Base-by-base conservation (phyloP, 2,329 filamentous ascomycete species). In the Colletotrichum chlorophyti region DNA sequence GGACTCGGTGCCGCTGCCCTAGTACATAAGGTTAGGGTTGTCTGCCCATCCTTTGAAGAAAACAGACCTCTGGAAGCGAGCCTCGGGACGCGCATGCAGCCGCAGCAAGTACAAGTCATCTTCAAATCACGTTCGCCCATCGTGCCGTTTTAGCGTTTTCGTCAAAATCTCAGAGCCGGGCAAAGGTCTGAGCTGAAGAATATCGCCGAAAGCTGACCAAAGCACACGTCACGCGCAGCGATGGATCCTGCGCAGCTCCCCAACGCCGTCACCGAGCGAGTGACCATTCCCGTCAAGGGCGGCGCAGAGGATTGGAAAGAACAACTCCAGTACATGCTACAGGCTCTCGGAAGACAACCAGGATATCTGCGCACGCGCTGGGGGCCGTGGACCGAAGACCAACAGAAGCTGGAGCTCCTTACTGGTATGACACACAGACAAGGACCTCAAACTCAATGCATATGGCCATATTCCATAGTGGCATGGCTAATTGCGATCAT, bases 271-370 rank as follows among this genome's bases (percentile, higher is more conserved):
- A 61, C 60, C 34, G 57, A 61, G 40, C 58, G 60, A n/a, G 42
- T 63, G 11, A 65, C 66, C 24, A 61, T 70, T 42, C 61, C 66
- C 21, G 64, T 66, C 24, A 61, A 60, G 21, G 64, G 65, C 12
- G 61, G 62, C 40, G 62, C 68, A n/a, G 64, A 66, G 21, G 57
- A 65, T 27, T 70, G 68, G 66, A 69, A 69, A 51, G 64, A 68
- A 15, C 48, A 58, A 11, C 61, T 69, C 47, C 68, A 68, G 50
- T 61, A 54, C 42, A 60, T 69, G 48, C 65, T 70, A n/a, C 60
- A 69, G 50, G 60, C 63, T 8, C 61, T 70, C 38, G 65, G 66
- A 46, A 61, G 41, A 23, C 67, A 68, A 49, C 65, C 66, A 8
- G 68, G 68, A 3, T 63, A 66, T 31, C 64, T 70, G 46, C 65